Evolutionary conservation across 805 yeast genomes (phyloP), one percentile per base, ranked within the genome.

Genomic region (Kuraishia borneana): DNA sequence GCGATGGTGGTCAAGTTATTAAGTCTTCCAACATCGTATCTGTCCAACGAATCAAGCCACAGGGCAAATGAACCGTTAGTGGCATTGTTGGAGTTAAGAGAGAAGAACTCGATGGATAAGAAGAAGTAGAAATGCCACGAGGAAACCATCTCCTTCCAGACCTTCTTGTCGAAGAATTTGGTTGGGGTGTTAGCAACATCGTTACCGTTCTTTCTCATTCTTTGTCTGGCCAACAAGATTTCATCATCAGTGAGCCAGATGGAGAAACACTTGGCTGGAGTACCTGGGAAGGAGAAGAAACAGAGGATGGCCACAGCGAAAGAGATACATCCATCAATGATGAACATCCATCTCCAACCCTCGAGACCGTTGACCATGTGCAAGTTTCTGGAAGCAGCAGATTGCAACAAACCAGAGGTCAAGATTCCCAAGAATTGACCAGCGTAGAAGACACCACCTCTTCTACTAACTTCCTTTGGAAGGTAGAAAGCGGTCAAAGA

Each of bases 41-140:
- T 55, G 31, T 60, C 48, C 16, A 68, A 54, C 4, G 74, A 58
- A 40, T 70, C 61, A 33, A 81, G 61, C 88, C 88, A 79, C 38
- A 81, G 57, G 4, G 70, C 52, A 45, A 68, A 75, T 8, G 76
- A 63, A 10, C 81, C 80, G 32, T 73, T 61, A 14, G 67, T 58
- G 2, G 72, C 67, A 39, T 73, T 74, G 50, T 68, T 68, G 46
- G 71, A 70, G 54, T 77, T 76, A 75, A 77, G 74, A 35, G 79
- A 72, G 44, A 75, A 61, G 25, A 73, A 62, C 43, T 73, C 70
- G 56, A 73, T 70, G 5, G 73, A 52, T 5, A 68, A 53, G 20
- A 79, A 49, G 2, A 73, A 63, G 54, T 75, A 76, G 39, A 80
- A 63, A 33, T 74, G 73, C 81, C 83, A 76, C 21, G 69, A 59